phyloP scores from a whole-genome alignment of 2,329 filamentous ascomycete genomes.

The Aspergillus floridensis region DNA sequence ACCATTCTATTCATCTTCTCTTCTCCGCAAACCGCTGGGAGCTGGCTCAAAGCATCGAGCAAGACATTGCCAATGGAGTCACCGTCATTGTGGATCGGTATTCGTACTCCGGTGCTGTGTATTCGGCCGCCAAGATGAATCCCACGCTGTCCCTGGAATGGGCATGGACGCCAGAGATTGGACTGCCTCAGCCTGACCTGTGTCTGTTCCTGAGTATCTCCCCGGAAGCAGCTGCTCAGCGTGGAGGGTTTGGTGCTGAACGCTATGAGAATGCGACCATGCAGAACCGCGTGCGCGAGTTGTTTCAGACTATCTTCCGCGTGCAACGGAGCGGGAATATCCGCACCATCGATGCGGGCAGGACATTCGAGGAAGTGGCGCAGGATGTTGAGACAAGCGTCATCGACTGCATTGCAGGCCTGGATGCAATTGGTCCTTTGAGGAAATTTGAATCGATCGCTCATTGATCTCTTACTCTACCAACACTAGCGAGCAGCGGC shows the following conservation, averaged over 20 bases:
- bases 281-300: conserved; percentile 72
- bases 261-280: conserved; percentile 82
- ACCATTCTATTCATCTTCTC: conserved; percentile 84
- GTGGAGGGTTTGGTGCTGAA: conserved; percentile 87
- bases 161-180: conserved; percentile 80
- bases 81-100: conserved; percentile 88
- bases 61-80: conserved; percentile 60
- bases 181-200: conserved; percentile 81
- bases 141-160: conserved; percentile 68
- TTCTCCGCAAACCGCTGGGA: conserved; percentile 95
- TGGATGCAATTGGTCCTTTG: conserved; percentile 36
- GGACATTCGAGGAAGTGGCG: conserved; percentile 51
- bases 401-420: conserved; percentile 28
- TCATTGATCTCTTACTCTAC: background rate
- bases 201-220: conserved; percentile 84
- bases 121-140: conserved; percentile 83
- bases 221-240: conserved; percentile 65
- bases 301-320: conserved; percentile 62
- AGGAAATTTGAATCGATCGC: conserved; percentile 33
- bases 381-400: conserved; percentile 35
- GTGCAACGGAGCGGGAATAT: conserved; percentile 53
- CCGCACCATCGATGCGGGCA: conserved; percentile 55
- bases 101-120: conserved; percentile 91
- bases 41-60: conserved; percentile 42
- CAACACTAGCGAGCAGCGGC: background rate